A percentile compares a stretch with the other conserved stretches of the same genome.
These are phyloP conservation scores for Rhodamnia argentea DNA, from an alignment of 345 rosid species.

Conservation along the genomic window DNA sequence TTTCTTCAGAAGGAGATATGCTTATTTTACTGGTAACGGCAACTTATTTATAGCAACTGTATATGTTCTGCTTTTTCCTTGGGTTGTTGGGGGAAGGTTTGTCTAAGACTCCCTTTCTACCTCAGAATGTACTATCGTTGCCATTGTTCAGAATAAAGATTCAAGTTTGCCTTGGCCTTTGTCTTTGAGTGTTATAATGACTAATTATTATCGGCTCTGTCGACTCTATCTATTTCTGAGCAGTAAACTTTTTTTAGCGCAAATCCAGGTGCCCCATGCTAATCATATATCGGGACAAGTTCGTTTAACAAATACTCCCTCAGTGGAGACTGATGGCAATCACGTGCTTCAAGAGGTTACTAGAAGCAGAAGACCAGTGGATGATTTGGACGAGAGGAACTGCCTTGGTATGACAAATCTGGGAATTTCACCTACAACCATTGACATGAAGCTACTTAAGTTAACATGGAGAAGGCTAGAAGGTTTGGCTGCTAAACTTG, in stretches of 20 bases:
- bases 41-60: constrained; percentile 4
- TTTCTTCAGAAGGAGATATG: constrained; percentile 19
- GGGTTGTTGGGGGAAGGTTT: background rate
- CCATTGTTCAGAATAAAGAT: background rate
- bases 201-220: background rate
- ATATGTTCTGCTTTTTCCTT: background rate
- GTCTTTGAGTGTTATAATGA: background rate
- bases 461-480: constrained; percentile 79
- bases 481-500: constrained; percentile 42
- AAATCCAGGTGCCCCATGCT: constrained; percentile 59
- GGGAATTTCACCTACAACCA: constrained; percentile 17
- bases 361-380: constrained; percentile 8
- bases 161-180: background rate
- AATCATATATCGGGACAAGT: constrained; percentile 29
- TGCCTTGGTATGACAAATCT: constrained; percentile 17
- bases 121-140: background rate
- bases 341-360: constrained; percentile 15
- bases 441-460: constrained; percentile 30
- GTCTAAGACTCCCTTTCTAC: background rate
- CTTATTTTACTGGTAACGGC: constrained; percentile 38
- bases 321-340: constrained; percentile 14
- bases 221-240: constrained; percentile 18
- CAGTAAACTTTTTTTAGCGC: constrained; percentile 59
- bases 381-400: constrained; percentile 12
- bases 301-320: constrained; percentile 18